These are phyloP conservation scores for Saccharomyces hybrid DNA, from an alignment of 1,139 yeast genomes.

Conservation along the genomic window DNA sequence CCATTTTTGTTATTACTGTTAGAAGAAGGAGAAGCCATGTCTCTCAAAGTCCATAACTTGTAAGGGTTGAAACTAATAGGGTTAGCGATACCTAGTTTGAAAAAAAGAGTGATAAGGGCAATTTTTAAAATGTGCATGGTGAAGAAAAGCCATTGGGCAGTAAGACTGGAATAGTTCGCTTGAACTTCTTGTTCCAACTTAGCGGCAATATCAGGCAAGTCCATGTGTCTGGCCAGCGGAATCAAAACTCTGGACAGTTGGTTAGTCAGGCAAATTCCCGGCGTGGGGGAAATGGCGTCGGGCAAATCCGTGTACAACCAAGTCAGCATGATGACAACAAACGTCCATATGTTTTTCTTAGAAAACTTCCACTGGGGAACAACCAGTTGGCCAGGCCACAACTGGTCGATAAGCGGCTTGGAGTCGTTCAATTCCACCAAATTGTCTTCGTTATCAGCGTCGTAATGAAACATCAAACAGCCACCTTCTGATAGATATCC, in stretches of 20 bases:
- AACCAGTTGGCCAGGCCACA: constrained; percentile 87
- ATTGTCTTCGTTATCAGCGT: constrained; percentile 44
- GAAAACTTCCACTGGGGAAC: constrained; percentile 72
- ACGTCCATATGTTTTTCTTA: constrained; percentile 40
- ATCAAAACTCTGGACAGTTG: constrained; percentile 41
- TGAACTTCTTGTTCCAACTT: constrained; percentile 44
- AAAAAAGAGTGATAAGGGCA: constrained; percentile 45
- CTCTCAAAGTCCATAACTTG: constrained; percentile 22
- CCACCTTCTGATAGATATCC: constrained; percentile 85
- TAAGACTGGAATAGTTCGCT: constrained; percentile 32
- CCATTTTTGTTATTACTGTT: constrained; percentile 13
- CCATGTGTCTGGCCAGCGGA: constrained; percentile 33
- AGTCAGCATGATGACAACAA: constrained; percentile 40
- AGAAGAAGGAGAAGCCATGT: constrained; percentile 23
- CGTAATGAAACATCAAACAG: constrained; percentile 57
- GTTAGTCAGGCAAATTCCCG: constrained; percentile 78
- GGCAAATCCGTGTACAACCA: constrained; percentile 96
- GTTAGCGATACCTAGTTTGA: constrained; percentile 68
- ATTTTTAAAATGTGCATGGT: constrained; percentile 60
- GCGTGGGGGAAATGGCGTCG: constrained; percentile 80
- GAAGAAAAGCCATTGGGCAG: constrained; percentile 64
- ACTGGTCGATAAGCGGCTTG: constrained; percentile 47
- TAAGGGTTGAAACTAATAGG: constrained; percentile 53
- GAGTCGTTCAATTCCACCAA: constrained; percentile 39
- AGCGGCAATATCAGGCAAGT: constrained; percentile 36